Base-by-base conservation (phyloP, 1,139 yeast species). In the Candida labiduridarum region DNA sequence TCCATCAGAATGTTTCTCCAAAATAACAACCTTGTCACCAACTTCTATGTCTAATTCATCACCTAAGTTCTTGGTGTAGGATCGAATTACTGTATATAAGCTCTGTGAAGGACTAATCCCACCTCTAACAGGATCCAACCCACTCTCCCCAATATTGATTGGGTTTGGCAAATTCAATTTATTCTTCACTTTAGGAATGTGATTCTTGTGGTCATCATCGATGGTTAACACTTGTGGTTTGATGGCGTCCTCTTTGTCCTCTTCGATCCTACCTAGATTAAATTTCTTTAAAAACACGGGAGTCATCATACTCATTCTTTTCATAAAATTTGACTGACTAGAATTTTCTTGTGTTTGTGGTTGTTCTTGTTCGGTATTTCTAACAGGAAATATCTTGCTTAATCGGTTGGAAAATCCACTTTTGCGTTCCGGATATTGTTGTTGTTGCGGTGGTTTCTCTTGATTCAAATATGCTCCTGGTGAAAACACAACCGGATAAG, bases 211-310 rank as follows among this genome's bases (percentile, higher is more conserved):
- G 1, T 35, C 38, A 27, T 34, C 39, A 16, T 39, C 34, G 8
- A 49, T 41, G 10, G 47, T 30, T 1, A 51, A 16, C 4, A 47
- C 45, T 41, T 46, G 55, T 9, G 53, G 54, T 36, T 49, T 47
- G 19, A 47, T 44, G 11, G 14, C 9, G 9, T 42, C 45, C 3
- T 47, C 46, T 4, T 46, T 48, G 6, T 30, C 18, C 14, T 40
- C 44, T 10, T 38, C 30, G 14, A 60, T 56, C 48, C 61, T 63
- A 30, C 52, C 57, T 29, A 66, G 55, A 44, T 74, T 67, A 59
- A 74, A 75, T 44, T 71, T 59, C 46, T 68, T 71, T 52, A 74
- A 61, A 40, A 69, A 59, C 40, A 71, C 52, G 0, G 80, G 79
- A 3, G 78, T 71, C 46, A 63, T 56, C 19, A 50, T 45, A 6